Conservation (phyloP, 148 eudicot genomes). For the Gaultheria prostrata region DNA sequence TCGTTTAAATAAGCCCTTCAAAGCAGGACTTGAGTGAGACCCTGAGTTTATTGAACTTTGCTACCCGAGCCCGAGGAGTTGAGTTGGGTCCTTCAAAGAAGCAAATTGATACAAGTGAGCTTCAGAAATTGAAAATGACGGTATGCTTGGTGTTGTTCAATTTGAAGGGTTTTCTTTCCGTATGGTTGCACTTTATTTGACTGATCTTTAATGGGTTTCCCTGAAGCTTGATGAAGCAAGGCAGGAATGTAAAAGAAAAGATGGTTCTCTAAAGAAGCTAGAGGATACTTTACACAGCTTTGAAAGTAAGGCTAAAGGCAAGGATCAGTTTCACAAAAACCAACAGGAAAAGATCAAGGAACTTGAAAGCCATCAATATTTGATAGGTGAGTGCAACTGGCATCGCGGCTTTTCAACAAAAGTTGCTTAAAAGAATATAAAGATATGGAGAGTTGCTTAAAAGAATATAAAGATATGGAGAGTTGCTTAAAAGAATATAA, state of each 20-base stretch:
- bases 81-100: slow-evolving; percentile 82
- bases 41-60: slow-evolving; percentile 81
- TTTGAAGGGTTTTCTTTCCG: not conserved
- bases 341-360: slow-evolving; percentile 82
- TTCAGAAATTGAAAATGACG: slow-evolving; percentile 74
- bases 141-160: slow-evolving; percentile 27
- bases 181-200: not conserved
- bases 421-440: no score
- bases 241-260: slow-evolving; percentile 73
- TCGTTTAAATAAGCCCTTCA: slow-evolving; percentile 94
- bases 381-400: no score
- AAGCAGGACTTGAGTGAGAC: slow-evolving; percentile 89
- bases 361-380: slow-evolving; percentile 68
- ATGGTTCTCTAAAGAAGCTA: slow-evolving; percentile 69
- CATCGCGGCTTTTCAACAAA: not conserved
- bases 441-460: no score
- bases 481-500: not conserved
- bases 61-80: slow-evolving; percentile 84
- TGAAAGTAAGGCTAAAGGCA: slow-evolving; percentile 79
- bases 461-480: no score
- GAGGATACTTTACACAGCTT: slow-evolving; percentile 71
- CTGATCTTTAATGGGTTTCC: slow-evolving; percentile 15
- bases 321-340: slow-evolving; percentile 64
- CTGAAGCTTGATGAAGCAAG: slow-evolving; percentile 77
- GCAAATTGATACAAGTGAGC: slow-evolving; percentile 79